Conservation (phyloP, 805 yeast genomes). For the Zygosaccharomyces bailii region DNA sequence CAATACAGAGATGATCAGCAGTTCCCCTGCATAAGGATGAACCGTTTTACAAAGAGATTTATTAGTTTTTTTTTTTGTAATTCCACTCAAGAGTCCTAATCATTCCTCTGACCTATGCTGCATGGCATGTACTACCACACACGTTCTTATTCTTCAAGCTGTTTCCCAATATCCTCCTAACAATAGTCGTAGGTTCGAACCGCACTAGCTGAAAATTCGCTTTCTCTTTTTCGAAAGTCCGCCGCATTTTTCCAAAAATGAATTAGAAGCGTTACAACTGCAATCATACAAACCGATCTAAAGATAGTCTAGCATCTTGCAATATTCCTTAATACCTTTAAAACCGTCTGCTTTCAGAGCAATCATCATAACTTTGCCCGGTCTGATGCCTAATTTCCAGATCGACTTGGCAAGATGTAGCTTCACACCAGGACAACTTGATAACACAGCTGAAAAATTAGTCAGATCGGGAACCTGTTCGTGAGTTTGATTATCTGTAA, state of each 20-base stretch:
- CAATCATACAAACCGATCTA: slow-evolving; percentile 6
- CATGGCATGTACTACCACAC: no score
- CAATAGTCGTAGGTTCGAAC: slow-evolving; percentile 4
- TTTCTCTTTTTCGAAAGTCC: background rate
- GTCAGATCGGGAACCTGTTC: slow-evolving; percentile 23
- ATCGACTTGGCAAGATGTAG: slow-evolving; percentile 21
- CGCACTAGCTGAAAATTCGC: background rate
- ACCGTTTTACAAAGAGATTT: slow-evolving; percentile 99
- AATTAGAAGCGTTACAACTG: background rate
- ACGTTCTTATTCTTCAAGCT: no score
- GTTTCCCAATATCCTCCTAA: no score
- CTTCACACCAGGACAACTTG: slow-evolving; percentile 16
- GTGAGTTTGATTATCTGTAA: slow-evolving; percentile 12
- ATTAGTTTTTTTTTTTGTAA: slow-evolving; percentile 63
- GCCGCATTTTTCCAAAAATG: no score
- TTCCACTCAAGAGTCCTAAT: background rate
- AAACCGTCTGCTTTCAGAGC: slow-evolving; percentile 25
- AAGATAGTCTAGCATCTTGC: slow-evolving; percentile 18
- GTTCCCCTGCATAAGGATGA: slow-evolving; percentile 99
- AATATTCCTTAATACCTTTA: slow-evolving; percentile 18
- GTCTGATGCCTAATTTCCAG: slow-evolving; percentile 25
- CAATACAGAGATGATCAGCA: slow-evolving; percentile 99
- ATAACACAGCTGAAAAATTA: slow-evolving; percentile 7
- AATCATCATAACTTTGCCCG: slow-evolving; percentile 17
- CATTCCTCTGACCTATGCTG: background rate